Conservation (phyloP, 208 protist genomes). For the Acanthamoeba lenticulata region DNA sequence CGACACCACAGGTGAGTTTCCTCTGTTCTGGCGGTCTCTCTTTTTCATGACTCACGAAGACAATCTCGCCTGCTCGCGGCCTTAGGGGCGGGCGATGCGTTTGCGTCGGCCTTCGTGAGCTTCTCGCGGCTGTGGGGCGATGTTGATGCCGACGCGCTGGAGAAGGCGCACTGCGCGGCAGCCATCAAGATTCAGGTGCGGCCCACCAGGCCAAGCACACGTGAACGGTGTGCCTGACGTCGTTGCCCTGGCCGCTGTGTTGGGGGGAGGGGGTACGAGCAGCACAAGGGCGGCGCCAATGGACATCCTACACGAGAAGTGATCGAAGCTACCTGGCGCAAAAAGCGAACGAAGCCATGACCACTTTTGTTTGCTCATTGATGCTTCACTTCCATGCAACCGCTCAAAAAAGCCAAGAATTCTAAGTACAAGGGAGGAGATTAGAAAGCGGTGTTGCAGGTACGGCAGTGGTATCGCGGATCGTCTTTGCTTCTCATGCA, state of each 20-base stretch:
- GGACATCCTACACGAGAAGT: not conserved
- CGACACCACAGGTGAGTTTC: not conserved
- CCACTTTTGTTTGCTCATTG: not conserved
- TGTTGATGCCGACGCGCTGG: not conserved
- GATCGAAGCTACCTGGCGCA: not conserved
- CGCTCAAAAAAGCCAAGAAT: too few species aligned
- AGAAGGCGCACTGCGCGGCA: not conserved
- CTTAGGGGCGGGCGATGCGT: not conserved
- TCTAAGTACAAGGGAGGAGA: not conserved
- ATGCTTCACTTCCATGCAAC: too few species aligned
- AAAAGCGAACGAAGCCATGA: not conserved
- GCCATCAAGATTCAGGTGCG: not conserved
- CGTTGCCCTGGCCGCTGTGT: not conserved
- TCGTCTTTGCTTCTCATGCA: not conserved
- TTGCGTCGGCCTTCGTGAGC: not conserved
- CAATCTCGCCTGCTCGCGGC: not conserved
- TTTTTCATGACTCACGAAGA: too few species aligned
- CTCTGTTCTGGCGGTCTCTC: not conserved
- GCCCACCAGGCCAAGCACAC: not conserved
- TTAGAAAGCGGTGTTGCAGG: not conserved
- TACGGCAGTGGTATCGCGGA: not conserved
- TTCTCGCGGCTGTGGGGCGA: not conserved
- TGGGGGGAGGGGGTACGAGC: not conserved
- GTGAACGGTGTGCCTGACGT: not conserved
- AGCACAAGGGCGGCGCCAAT: not conserved